phyloP scores from a whole-genome alignment of 805 yeast genomes.

The Metschnikowia baotianmanensis region DNA sequence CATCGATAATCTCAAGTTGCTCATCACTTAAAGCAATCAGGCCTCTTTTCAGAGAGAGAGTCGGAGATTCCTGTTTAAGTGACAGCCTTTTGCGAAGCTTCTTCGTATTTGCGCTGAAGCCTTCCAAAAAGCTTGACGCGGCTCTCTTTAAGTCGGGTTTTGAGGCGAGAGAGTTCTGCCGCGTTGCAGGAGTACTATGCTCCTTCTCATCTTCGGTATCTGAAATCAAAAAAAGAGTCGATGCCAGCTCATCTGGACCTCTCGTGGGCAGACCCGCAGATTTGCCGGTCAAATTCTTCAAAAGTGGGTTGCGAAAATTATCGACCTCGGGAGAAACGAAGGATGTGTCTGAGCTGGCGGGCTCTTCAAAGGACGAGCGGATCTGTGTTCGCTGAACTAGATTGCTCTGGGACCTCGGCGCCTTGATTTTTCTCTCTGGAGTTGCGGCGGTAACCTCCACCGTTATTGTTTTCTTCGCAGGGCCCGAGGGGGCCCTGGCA shows the following conservation, averaged over 20 bases:
- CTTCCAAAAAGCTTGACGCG: constrained; percentile 17
- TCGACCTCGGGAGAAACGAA: constrained; percentile 37
- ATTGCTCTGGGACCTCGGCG: constrained; percentile 3
- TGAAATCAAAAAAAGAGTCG: constrained; percentile 10
- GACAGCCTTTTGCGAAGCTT: constrained; percentile 19
- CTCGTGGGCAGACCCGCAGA: constrained; percentile 17
- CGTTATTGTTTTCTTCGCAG: constrained; percentile 2
- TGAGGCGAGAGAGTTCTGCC: constrained; percentile 5
- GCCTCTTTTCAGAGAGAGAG: background rate
- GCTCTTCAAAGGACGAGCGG: constrained; percentile 19
- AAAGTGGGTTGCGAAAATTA: constrained; percentile 35
- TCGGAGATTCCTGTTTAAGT: constrained; percentile 4
- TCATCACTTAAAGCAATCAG: constrained; percentile 32
- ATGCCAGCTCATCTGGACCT: background rate
- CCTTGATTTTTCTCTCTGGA: constrained; percentile 6
- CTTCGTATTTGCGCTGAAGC: constrained; percentile 25
- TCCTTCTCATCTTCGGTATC: constrained; percentile 15
- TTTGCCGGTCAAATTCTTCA: constrained; percentile 15
- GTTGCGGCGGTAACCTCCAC: constrained; percentile 3
- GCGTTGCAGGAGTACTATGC: constrained; percentile 6
- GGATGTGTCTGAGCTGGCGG: constrained; percentile 30
- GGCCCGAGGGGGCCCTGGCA: constrained; percentile 4
- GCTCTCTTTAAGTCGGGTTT: constrained; percentile 22
- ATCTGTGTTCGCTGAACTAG: constrained; percentile 11
- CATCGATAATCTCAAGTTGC: constrained; percentile 47